Conservation (phyloP, 305 asterid species). For the Solanum hybrid region DNA sequence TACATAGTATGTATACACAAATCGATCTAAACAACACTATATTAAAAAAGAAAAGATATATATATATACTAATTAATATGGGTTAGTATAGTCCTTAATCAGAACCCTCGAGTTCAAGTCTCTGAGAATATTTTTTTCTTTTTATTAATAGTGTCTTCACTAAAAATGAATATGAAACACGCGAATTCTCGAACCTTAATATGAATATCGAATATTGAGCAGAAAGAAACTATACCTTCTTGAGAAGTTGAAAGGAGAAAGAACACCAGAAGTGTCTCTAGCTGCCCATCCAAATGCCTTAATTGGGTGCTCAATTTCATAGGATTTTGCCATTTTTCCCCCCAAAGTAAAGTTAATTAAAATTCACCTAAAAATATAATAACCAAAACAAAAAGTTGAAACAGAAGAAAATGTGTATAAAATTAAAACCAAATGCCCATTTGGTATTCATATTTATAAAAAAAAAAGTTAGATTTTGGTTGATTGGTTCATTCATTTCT, state of each 20-base stretch:
- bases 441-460: not conserved
- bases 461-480: not conserved
- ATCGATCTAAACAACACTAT: not conserved
- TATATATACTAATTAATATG: not conserved
- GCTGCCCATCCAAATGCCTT: slow-evolving; percentile 41
- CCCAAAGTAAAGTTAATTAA: not conserved
- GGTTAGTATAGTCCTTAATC: not conserved
- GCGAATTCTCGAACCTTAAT: rapidly evolving
- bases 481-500: not conserved
- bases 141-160: not conserved
- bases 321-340: not conserved
- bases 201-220: not conserved
- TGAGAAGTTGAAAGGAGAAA: slow-evolving; percentile 36
- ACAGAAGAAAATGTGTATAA: not conserved
- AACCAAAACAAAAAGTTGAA: not conserved
- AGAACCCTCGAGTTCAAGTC: rapidly evolving
- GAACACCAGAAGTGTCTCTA: slow-evolving; percentile 17
- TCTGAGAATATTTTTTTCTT: rapidly evolving
- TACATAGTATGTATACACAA: not conserved
- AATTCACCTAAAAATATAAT: not conserved
- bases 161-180: not conserved
- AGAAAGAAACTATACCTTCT: slow-evolving; percentile 10
- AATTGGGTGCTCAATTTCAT: slow-evolving; percentile 29
- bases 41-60: not conserved
- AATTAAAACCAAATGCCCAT: not conserved